These are phyloP conservation scores for Eucalyptus cloeziana DNA, from an alignment of 345 rosid genomes.

Conservation along the genomic window DNA sequence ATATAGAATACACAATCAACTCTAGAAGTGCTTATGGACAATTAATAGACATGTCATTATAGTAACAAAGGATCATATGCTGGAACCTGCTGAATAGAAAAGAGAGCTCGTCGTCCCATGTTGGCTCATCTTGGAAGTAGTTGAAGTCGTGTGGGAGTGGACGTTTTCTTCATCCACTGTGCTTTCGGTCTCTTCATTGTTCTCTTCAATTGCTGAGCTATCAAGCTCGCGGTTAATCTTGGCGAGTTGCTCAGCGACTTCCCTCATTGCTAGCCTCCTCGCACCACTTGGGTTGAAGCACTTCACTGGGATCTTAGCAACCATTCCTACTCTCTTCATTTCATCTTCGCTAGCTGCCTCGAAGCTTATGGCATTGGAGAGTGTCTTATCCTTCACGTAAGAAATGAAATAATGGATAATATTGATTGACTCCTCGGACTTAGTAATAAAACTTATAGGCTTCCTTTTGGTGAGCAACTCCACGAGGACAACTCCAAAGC, in stretches of 20 bases:
- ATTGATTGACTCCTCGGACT: not conserved
- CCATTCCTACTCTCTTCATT: not conserved
- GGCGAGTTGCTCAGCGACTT: not conserved
- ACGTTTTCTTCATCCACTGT: not conserved
- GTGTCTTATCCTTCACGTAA: not conserved
- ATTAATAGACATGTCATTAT: not conserved
- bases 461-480: not conserved
- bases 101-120: accelerated
- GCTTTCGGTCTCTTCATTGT: not conserved
- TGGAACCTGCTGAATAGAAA: not conserved
- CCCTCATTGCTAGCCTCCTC: not conserved
- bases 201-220: not conserved
- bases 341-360: not conserved
- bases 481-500: not conserved
- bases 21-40: not conserved
- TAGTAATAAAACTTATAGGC: not conserved
- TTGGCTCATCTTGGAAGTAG: not conserved
- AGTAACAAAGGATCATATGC: not conserved
- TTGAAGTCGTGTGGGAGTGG: not conserved
- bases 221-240: not conserved
- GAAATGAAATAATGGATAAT: not conserved
- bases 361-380: not conserved
- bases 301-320: not conserved
- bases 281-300: accelerated
- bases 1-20: not conserved